phyloP scores from a whole-genome alignment of 257 asterid genomes.

The Cruciata laevipes region DNA sequence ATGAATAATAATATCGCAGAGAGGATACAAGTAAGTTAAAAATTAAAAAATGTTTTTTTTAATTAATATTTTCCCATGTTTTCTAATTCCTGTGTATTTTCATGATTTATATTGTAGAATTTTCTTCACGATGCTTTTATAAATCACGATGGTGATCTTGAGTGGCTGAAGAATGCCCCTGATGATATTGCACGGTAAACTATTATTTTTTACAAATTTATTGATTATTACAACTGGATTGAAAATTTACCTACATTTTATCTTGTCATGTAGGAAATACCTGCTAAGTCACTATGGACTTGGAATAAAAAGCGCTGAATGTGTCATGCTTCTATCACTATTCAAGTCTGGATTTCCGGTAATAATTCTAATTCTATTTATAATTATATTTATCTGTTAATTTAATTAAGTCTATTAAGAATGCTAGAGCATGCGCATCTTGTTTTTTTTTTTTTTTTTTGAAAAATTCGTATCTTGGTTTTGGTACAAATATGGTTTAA shows the following conservation, averaged over 20 bases:
- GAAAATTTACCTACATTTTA: too few species aligned
- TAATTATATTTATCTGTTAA: too few species aligned
- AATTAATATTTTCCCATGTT: background rate
- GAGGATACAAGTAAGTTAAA: slow-evolving; percentile 43
- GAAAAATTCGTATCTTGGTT: too few species aligned
- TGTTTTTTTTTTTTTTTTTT: too few species aligned
- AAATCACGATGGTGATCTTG: slow-evolving; percentile 49
- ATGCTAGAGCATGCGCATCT: too few species aligned
- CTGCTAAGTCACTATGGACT: slow-evolving; percentile 47
- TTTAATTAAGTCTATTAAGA: too few species aligned
- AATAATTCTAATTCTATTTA: slow-evolving; percentile 13
- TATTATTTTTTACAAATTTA: background rate
- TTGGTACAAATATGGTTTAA: too few species aligned
- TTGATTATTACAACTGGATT: too few species aligned
- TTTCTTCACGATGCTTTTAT: slow-evolving; percentile 34
- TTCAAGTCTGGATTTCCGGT: slow-evolving; percentile 58
- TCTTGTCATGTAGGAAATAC: slow-evolving; percentile 36
- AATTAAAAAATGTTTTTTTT: background rate
- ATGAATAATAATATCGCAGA: slow-evolving; percentile 35
- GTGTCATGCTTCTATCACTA: slow-evolving; percentile 60
- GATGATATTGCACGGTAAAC: slow-evolving; percentile 40
- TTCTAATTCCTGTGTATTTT: background rate
- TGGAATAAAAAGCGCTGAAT: slow-evolving; percentile 68
- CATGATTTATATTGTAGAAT: slow-evolving; percentile 24
- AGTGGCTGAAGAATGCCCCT: slow-evolving; percentile 62